phyloP scores from a whole-genome alignment of 2,329 filamentous ascomycete species.

The Hypoxylon sp. region DNA sequence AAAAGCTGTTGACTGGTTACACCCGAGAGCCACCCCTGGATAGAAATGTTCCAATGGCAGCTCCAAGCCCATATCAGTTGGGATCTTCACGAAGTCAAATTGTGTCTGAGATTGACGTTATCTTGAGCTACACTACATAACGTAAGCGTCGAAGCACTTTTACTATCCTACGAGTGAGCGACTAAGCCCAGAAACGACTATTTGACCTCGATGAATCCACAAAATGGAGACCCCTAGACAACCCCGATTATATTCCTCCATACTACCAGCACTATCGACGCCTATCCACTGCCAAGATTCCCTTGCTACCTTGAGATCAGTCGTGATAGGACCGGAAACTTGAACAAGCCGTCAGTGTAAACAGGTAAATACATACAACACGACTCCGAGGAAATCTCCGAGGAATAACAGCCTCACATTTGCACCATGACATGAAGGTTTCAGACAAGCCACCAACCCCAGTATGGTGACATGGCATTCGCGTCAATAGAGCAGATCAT shows the following conservation, averaged over 20 bases:
- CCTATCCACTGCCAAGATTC: slow-evolving; percentile 13
- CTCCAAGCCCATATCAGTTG: neutral
- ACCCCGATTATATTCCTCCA: neutral
- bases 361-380: neutral
- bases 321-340: slow-evolving; percentile 17
- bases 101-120: neutral
- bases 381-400: slow-evolving; percentile 11
- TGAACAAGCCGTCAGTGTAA: neutral
- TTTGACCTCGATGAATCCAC: slow-evolving; percentile 11
- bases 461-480: neutral
- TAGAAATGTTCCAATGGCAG: neutral
- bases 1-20: neutral
- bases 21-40: neutral
- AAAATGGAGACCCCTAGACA: neutral
- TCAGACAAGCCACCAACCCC: neutral
- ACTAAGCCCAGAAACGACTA: neutral
- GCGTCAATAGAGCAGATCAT: neutral
- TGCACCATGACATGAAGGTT: neutral
- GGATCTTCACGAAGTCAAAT: neutral
- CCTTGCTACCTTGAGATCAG: neutral
- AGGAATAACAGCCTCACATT: slow-evolving; percentile 15
- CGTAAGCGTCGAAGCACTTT: slow-evolving; percentile 2
- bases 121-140: neutral
- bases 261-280: slow-evolving; percentile 10
- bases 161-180: neutral